Percentiles rank a stretch among this genome's conserved stretches.
phyloP scores from a whole-genome alignment of 164 flowering plant genomes.

The Brasenia schreberi region DNA sequence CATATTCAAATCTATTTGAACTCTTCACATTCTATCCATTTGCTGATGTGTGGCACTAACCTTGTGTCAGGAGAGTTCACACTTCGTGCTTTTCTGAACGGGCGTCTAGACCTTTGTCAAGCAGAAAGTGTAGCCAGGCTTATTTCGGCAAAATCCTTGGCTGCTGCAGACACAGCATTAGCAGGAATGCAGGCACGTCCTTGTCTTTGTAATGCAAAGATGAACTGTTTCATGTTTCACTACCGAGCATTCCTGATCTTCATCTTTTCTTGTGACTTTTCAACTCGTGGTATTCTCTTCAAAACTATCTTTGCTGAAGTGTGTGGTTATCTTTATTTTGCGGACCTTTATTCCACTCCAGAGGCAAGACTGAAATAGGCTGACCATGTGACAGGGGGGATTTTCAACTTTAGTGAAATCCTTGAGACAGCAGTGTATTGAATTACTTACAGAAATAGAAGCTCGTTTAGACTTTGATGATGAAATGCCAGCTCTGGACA shows the following conservation, averaged over 20 bases:
- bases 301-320: no score
- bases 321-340: background rate
- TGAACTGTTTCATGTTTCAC: background rate
- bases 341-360: no score
- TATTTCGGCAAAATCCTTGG: slow-evolving; percentile 69
- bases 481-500: slow-evolving; percentile 89
- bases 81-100: slow-evolving; percentile 88
- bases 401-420: slow-evolving; percentile 78
- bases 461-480: slow-evolving; percentile 98
- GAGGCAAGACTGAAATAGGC: background rate
- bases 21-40: background rate
- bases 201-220: background rate
- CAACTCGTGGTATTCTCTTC: no score
- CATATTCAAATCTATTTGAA: background rate
- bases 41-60: background rate
- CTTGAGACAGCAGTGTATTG: slow-evolving; percentile 63
- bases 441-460: slow-evolving; percentile 87
- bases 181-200: slow-evolving; percentile 77
- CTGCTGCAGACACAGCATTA: slow-evolving; percentile 89
- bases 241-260: background rate
- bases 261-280: background rate
- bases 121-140: slow-evolving; percentile 83
- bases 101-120: slow-evolving; percentile 94
- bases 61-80: slow-evolving; percentile 75
- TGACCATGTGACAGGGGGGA: slow-evolving; percentile 56